A percentile compares a stretch with the other conserved stretches of the same genome.
Evolutionary conservation across 2,329 filamentous ascomycete species (phyloP).

Genomic region (Aspergillus oerlinghausenensis): DNA sequence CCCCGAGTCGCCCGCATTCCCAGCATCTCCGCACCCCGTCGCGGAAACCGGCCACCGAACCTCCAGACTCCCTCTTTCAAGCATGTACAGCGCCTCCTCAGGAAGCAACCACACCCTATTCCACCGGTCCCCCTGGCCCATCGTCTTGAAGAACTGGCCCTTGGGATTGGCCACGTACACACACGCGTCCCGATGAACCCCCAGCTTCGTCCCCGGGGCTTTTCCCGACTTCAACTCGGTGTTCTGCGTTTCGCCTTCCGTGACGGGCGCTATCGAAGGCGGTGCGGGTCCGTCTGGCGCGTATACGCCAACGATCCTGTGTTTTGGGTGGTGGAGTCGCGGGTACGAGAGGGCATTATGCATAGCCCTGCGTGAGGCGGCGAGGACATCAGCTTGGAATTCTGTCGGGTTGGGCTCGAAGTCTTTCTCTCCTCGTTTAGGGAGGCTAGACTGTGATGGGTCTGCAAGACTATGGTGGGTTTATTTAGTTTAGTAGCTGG

Average conservation of each 20-base stretch:
- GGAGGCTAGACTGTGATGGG: slow-evolving; percentile 49
- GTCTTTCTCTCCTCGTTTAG: slow-evolving; percentile 93
- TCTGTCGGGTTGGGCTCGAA: slow-evolving; percentile 90
- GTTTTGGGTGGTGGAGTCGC: slow-evolving; percentile 65
- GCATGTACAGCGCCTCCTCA: slow-evolving; percentile 83
- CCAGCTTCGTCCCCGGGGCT: slow-evolving; percentile 9
- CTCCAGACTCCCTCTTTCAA: slow-evolving; percentile 84
- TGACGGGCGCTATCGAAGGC: slow-evolving; percentile 3
- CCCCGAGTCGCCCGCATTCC: slow-evolving; percentile 53
- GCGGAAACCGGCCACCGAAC: slow-evolving; percentile 68
- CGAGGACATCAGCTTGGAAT: slow-evolving; percentile 71
- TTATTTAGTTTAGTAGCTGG: background rate
- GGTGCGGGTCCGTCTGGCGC: slow-evolving; percentile 54
- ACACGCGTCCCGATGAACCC: slow-evolving; percentile 31
- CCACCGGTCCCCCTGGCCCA: slow-evolving; percentile 64
- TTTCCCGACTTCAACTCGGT: slow-evolving; percentile 9
- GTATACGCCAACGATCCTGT: slow-evolving; percentile 67
- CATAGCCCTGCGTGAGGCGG: slow-evolving; percentile 80
- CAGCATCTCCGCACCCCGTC: slow-evolving; percentile 21
- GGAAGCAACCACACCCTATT: slow-evolving; percentile 77
- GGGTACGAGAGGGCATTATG: slow-evolving; percentile 77
- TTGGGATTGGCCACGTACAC: slow-evolving; percentile 69
- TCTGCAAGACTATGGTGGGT: slow-evolving; percentile 28
- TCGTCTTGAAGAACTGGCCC: slow-evolving; percentile 68
- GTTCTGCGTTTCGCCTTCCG: slow-evolving; percentile 9